Percentiles rank a stretch among this genome's conserved stretches.
Conservation (phyloP, 805 yeast species). For the Candida boidinii region DNA sequence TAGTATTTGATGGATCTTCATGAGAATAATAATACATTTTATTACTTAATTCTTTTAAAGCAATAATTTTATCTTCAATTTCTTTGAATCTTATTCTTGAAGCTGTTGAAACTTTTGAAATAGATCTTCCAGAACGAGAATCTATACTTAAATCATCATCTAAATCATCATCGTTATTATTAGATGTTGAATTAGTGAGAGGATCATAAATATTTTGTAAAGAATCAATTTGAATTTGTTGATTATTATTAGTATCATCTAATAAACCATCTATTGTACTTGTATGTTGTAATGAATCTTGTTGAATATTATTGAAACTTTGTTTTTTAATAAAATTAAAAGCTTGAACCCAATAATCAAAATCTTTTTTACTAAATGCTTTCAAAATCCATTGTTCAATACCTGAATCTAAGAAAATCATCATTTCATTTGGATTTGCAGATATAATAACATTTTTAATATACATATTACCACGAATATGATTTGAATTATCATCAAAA, state of each 20-base stretch:
- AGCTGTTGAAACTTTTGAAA: no score
- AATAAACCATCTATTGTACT: no score
- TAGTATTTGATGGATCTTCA: no score
- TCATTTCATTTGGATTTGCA: slow-evolving; percentile 58
- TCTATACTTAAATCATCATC: no score
- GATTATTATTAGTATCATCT: slow-evolving; percentile 2
- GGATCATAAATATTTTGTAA: no score
- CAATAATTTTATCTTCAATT: slow-evolving; percentile 11
- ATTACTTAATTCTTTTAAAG: slow-evolving; percentile 11
- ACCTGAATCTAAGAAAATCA: slow-evolving; percentile 85
- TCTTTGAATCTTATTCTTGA: no score
- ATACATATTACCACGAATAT: slow-evolving; percentile 87
- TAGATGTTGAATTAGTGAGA: no score
- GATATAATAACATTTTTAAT: slow-evolving; percentile 74
- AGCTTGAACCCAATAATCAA: slow-evolving; percentile 78
- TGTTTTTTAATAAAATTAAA: slow-evolving; percentile 43
- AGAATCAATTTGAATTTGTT: no score
- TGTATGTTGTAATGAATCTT: slow-evolving; percentile 4
- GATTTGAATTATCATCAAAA: slow-evolving; percentile 57
- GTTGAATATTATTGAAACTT: slow-evolving; percentile 5
- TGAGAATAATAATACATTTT: no score
- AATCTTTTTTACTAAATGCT: slow-evolving; percentile 56
- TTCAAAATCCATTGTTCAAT: slow-evolving; percentile 89
- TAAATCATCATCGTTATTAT: no score
- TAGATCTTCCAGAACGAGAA: no score